Evolutionary conservation across 345 rosid species (phyloP).

Genomic region (Viola odorata): DNA sequence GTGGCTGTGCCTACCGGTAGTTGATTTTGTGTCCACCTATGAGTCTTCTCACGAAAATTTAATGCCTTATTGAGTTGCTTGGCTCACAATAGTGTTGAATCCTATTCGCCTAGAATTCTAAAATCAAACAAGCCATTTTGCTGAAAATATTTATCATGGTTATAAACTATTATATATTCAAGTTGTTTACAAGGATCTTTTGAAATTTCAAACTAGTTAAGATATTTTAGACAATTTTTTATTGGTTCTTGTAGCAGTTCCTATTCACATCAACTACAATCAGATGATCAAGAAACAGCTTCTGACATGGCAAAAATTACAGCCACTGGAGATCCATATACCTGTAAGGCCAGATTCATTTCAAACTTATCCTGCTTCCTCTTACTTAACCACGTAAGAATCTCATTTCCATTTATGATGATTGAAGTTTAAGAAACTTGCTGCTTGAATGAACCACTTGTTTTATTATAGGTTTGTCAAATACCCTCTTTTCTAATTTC

Average conservation of each 20-base stretch:
- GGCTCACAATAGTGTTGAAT: too few relatives aligned
- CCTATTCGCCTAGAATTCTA: too few relatives aligned
- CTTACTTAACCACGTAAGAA: neutral
- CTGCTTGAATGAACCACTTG: conserved; percentile 6
- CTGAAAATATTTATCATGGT: neutral
- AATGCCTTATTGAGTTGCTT: too few relatives aligned
- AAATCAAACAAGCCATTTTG: neutral
- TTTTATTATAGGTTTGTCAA: too few relatives aligned
- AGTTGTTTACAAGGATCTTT: neutral
- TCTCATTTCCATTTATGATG: neutral
- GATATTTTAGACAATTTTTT: neutral
- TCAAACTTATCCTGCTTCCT: conserved; percentile 8
- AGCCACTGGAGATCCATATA: conserved; percentile 14
- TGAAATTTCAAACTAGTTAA: conserved; percentile 8
- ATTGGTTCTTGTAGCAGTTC: conserved; percentile 33
- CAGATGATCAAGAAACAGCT: conserved; percentile 27
- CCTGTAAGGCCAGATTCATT: conserved; percentile 26
- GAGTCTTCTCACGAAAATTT: too few relatives aligned
- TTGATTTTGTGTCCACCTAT: too few relatives aligned
- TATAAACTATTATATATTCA: neutral
- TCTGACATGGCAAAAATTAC: conserved; percentile 24
- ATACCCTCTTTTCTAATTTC: too few relatives aligned
- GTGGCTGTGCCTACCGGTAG: too few relatives aligned
- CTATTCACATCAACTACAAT: conserved; percentile 15
- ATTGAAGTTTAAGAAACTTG: neutral